Conservation (phyloP, 345 rosid species). For the Brassica juncea region DNA sequence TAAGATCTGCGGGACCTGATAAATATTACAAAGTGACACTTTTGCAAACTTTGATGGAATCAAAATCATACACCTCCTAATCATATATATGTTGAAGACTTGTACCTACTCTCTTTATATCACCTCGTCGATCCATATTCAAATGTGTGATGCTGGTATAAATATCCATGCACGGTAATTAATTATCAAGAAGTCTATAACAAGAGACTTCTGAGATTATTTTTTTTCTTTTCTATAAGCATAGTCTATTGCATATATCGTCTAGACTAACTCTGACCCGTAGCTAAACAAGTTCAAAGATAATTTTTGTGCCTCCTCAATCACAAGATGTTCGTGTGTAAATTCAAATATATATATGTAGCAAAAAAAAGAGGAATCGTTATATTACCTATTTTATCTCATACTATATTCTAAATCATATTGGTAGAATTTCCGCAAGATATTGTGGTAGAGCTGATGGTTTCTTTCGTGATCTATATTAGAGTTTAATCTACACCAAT, state of each 20-base stretch:
- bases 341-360: not conserved
- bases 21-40: slow-evolving; percentile 23
- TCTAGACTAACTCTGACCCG: not conserved
- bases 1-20: slow-evolving; percentile 53
- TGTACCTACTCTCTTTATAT: slow-evolving; percentile 12
- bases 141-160: not conserved
- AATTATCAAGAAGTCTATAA: too few species aligned
- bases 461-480: slow-evolving; percentile 28
- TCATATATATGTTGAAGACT: slow-evolving; percentile 23
- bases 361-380: not conserved
- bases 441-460: not conserved
- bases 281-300: not conserved
- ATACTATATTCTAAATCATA: not conserved
- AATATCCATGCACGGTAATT: too few species aligned
- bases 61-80: slow-evolving; percentile 25
- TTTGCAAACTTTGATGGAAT: slow-evolving; percentile 50
- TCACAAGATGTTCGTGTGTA: not conserved
- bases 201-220: too few species aligned
- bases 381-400: not conserved
- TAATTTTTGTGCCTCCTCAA: not conserved
- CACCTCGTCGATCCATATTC: not conserved
- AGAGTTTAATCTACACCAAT: not conserved
- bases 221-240: too few species aligned
- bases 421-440: slow-evolving; percentile 15
- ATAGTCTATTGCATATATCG: not conserved